Evolutionary conservation across 345 rosid species (phyloP).

Genomic region (Balakata baccata): DNA sequence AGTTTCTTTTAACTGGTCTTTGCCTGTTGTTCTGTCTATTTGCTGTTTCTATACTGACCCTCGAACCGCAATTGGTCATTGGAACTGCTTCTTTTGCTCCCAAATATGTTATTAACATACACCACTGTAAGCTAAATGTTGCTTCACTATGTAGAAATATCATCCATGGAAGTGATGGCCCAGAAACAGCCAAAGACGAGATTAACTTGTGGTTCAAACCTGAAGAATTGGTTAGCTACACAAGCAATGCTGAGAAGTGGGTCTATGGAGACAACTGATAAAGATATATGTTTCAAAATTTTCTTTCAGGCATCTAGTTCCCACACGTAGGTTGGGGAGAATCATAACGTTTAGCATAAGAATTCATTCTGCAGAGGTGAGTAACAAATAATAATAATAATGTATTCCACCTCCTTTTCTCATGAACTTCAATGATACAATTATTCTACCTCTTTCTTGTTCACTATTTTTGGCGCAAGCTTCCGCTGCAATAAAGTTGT

Average conservation of each 20-base stretch:
- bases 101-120: background rate
- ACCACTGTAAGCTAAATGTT: background rate
- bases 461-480: background rate
- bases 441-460: background rate
- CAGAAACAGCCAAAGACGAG: slow-evolving; percentile 93
- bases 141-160: slow-evolving; percentile 57
- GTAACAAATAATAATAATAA: slow-evolving; percentile 10
- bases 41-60: background rate
- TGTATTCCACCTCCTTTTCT: slow-evolving; percentile 1
- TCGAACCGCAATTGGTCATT: background rate
- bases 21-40: background rate
- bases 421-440: slow-evolving; percentile 1
- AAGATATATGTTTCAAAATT: background rate
- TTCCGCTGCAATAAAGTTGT: background rate
- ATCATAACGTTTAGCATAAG: slow-evolving; percentile 39
- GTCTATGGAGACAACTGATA: slow-evolving; percentile 66
- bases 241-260: slow-evolving; percentile 89
- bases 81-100: too few relatives aligned
- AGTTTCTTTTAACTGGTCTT: background rate
- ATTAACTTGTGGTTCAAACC: slow-evolving; percentile 91
- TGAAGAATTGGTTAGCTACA: slow-evolving; percentile 79
- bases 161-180: slow-evolving; percentile 98
- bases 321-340: slow-evolving; percentile 24
- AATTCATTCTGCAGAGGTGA: slow-evolving; percentile 12
- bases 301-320: slow-evolving; percentile 30